Base-by-base conservation (phyloP, 441 rosid species). In the Flueggea neowawraea region DNA sequence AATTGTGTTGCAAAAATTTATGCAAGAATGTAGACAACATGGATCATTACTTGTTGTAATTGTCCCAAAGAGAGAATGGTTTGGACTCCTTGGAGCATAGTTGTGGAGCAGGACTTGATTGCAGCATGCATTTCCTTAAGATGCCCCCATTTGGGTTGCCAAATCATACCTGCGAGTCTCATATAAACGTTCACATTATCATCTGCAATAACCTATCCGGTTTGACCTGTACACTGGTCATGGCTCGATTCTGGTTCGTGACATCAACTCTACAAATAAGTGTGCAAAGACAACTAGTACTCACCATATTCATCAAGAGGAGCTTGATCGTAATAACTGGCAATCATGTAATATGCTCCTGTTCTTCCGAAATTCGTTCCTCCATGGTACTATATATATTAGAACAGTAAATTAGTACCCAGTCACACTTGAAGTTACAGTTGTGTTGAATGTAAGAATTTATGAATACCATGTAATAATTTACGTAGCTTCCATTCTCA, bases 321-420 rank as follows among this genome's bases (percentile, higher is more conserved):
- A 75, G 99, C 95, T 75, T 89, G 91, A 72, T 94, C 97, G 11
- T 94, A 94, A 62, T 94, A 94, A 49, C 90, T 62, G 61, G 94
- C 84, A 56, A 86, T 84, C 55, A 87, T 67, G 67, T 87, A 89
- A 11, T 93, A 81, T 2, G 99, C 65, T 6, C 85, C 79, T 16
- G 90, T 87, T 75, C 97, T 83, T 56, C 95, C 99, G 22, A 94
- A 89, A 78, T 90, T 90, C 4, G 98, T 87, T 58, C 95, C 96
- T 14, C 98, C 98, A 47, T 93, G 98, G 64, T 84, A 93, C 98
- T 93, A 58, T 4, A 55, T n/a, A n/a, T 22, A 22, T 22, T 22
- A 15, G 7, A 36, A 56, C 41, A 52, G 41, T 10, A 53, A 53
- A 36, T 36, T 8, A 36, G 4, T 36, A 36, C 41, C 4, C 7